These are phyloP conservation scores for Apiospora arundinis DNA, from an alignment of 2,329 filamentous ascomycete species.

Conservation along the genomic window DNA sequence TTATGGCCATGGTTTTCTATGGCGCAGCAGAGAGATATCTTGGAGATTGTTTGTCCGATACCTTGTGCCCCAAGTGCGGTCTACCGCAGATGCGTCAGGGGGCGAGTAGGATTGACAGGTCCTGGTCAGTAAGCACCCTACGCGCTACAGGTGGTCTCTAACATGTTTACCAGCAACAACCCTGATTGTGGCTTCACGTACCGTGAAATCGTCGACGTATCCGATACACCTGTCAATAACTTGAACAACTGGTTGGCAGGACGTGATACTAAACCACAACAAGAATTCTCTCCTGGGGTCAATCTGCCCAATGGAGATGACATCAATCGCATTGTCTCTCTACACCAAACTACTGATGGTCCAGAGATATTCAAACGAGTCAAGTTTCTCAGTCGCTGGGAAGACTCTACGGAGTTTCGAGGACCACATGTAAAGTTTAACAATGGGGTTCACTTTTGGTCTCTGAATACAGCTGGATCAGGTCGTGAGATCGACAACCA, in stretches of 20 bases:
- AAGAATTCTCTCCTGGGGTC: neutral
- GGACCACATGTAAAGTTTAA: fast-evolving
- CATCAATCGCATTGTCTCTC: neutral
- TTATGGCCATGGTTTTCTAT: neutral
- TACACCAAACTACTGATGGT: neutral
- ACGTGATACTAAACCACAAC: neutral
- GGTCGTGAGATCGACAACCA: neutral
- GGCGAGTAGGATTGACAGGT: neutral
- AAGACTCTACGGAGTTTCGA: neutral
- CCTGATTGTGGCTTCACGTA: neutral
- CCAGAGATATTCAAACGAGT: neutral
- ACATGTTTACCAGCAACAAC: neutral
- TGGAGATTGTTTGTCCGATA: neutral
- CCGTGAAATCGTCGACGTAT: neutral
- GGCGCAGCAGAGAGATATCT: neutral
- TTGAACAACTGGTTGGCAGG: neutral
- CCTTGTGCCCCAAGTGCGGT: neutral
- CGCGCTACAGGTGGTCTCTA: neutral
- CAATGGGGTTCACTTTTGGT: neutral
- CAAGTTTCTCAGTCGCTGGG: neutral
- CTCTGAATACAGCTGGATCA: neutral
- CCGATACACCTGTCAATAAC: neutral
- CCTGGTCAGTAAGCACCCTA: neutral
- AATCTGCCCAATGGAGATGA: neutral
- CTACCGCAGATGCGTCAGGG: neutral